A percentile compares a stretch with the other conserved stretches of the same genome.
phyloP scores from a whole-genome alignment of 768 basidiomycete species.

The Agaricus sinodeliciosus region DNA sequence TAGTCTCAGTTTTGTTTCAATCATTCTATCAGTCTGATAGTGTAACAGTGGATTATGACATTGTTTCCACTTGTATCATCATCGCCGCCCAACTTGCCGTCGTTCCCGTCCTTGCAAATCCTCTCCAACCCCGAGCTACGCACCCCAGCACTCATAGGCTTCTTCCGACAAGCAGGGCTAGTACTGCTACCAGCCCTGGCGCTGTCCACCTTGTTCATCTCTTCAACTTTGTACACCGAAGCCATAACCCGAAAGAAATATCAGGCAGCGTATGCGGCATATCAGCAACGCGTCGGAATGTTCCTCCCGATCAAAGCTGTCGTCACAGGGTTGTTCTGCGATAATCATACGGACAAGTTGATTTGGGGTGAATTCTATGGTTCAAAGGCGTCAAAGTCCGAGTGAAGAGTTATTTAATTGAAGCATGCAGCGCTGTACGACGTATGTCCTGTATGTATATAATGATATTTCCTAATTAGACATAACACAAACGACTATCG shows the following conservation, averaged over 20 bases:
- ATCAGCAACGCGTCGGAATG: constrained; percentile 77
- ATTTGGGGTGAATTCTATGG: constrained; percentile 7
- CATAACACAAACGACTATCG: no score
- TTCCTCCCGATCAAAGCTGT: constrained; percentile 31
- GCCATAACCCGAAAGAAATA: constrained; percentile 73
- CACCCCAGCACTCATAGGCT: constrained; percentile 23
- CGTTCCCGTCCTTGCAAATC: constrained; percentile 12
- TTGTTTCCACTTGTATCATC: constrained; percentile 56
- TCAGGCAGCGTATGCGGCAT: constrained; percentile 59
- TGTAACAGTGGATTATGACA: constrained; percentile 55
- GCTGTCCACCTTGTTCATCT: constrained; percentile 66
- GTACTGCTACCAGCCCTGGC: constrained; percentile 48
- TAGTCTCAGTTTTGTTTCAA: constrained; percentile 9
- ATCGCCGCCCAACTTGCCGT: constrained; percentile 20
- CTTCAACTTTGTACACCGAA: constrained; percentile 78
- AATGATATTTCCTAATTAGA: background rate
- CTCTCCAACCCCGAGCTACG: constrained; percentile 15
- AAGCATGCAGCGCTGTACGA: background rate
- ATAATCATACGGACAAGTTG: background rate
- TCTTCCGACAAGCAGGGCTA: constrained; percentile 10
- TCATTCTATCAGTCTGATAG: background rate
- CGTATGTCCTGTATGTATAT: background rate
- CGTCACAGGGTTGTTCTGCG: background rate
- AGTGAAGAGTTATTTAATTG: background rate
- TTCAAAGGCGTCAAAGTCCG: background rate